Evolutionary conservation across 306 rosid genomes (phyloP), one percentile per base, ranked within the genome.

Genomic region (Glycyrrhiza uralensis): DNA sequence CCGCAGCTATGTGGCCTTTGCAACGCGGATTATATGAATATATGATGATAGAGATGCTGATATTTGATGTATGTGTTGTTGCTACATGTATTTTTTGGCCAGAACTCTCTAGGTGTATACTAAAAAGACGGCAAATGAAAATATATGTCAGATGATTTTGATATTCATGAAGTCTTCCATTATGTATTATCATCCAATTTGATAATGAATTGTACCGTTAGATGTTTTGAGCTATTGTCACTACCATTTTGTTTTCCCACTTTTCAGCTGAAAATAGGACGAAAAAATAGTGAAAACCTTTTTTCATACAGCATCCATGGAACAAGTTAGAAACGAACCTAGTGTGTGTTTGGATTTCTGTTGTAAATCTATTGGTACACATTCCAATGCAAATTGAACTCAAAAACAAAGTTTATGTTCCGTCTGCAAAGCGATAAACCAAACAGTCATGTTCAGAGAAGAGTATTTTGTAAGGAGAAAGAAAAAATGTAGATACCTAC

Each of bases 41-140:
- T 76, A 51, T 55, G 82, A 71, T 76, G 55, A 83, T 76, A 83
- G 84, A 83, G 87, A 80, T 73, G 75, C 75, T 47, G 67, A 57
- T 81, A 57, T 56, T 41, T 41, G 47, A 30, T 76, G 51, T 67
- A 55, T 76, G 57, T 68, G 29, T 45, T 75, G 42, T 58, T 58
- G n/a, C 49, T 69, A 49, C 57, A 20, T 64, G 74, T 65, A 32
- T 0, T 29, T 65, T 49, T 73, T 38, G 38, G 30, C 20, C 52
- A 15, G 79, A 71, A 49, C 67, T 39, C 28, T 65, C 26, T 46
- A 46, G 50, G 19, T 79, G 76, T 66, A 79, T 68, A 71, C 47
- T 71, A 65, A 67, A 18, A 51, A 14, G 18, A 54, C 45, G 26
- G 14, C 51, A 52, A 66, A 44, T 24, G 38, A 45, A 3, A 24